Evolutionary conservation across 2,329 filamentous ascomycete species (phyloP), one percentile per base, ranked within the genome.

Genomic region (Clonostachys chloroleuca): DNA sequence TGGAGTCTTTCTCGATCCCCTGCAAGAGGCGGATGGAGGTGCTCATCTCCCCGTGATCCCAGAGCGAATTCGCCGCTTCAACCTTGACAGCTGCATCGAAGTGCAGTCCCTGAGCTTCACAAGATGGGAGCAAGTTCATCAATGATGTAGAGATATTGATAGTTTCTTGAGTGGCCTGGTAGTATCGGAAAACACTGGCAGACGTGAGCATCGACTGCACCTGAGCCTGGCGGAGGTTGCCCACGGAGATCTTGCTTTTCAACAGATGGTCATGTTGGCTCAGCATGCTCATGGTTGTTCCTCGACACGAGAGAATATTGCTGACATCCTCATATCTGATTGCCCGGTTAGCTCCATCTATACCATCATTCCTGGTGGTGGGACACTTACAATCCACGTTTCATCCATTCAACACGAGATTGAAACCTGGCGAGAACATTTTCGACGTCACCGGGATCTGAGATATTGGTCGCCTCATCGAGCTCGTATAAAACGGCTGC

Each of bases 11-110:
- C 47, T 87, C 79, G 12, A 96, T 77, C 40, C 81, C 78, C 58
- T 92, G 87, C 17, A 97, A 80, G 78, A 97, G 92, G 36, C 85
- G 80, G 50, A 99, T 96, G 0, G 94, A 96, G 1, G 89, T 83
- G 17, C 86, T 82, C 72, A 89, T 89, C 64, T 99, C 92, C 12
- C 91, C 91, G 61, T 96, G 87, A 52, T 95, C 90, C 92, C 94
- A 99, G 1, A 99, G 72, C 7, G 95, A 90, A 58, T 87, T 90
- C 12, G 95, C 92, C 8, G 89, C 81, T 63, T 97, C 94, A 46
- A 92, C 80, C 52, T 85, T 83, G 37, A 91, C 81, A 12, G 84
- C 84, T 12, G 84, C 87, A 59, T 91, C 86, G 41, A 96, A 81
- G 48, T 84, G 80, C 3, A 97, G 68, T 0, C 87, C 89, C n/a